Evolutionary conservation across 2,329 filamentous ascomycete genomes (phyloP).

Genomic region (Xylariaceae sp.): DNA sequence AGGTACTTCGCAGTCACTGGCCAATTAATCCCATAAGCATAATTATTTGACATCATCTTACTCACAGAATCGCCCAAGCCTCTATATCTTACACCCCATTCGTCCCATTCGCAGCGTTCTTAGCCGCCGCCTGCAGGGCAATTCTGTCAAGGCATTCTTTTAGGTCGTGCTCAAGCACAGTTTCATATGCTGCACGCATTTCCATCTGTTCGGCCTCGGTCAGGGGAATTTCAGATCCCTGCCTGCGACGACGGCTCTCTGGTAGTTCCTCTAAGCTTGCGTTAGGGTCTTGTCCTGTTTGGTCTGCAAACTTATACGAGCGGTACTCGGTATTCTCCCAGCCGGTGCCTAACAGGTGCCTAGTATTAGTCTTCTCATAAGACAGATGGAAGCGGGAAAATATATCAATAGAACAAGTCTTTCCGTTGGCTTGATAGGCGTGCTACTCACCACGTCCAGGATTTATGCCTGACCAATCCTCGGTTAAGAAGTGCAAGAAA

Average conservation of each 20-base stretch:
- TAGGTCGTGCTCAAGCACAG: slow-evolving; percentile 9
- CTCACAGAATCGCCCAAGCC: too few relatives aligned
- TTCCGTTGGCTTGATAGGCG: too few relatives aligned
- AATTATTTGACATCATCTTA: too few relatives aligned
- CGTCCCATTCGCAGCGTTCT: background rate
- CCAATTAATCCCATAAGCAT: too few relatives aligned
- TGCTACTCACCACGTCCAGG: slow-evolving; percentile 46
- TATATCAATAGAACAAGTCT: background rate
- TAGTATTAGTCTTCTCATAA: slow-evolving; percentile 5
- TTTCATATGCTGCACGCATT: slow-evolving; percentile 47
- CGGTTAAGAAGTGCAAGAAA: slow-evolving; percentile 82
- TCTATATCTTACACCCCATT: background rate
- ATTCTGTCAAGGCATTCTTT: slow-evolving; percentile 10
- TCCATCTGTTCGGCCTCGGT: slow-evolving; percentile 55
- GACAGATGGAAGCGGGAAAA: background rate
- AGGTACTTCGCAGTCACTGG: too few relatives aligned
- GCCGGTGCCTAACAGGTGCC: slow-evolving; percentile 62
- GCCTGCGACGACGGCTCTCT: slow-evolving; percentile 53
- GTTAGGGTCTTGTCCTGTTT: slow-evolving; percentile 54
- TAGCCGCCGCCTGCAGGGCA: background rate
- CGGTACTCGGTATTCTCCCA: slow-evolving; percentile 78
- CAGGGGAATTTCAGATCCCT: slow-evolving; percentile 48
- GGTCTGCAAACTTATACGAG: slow-evolving; percentile 67
- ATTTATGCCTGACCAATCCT: slow-evolving; percentile 73
- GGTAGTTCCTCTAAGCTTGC: slow-evolving; percentile 56